Evolutionary conservation across 371 early-diverging fungal genomes (phyloP), one percentile per base, ranked within the genome.

Genomic region (Coemansia sp.): DNA sequence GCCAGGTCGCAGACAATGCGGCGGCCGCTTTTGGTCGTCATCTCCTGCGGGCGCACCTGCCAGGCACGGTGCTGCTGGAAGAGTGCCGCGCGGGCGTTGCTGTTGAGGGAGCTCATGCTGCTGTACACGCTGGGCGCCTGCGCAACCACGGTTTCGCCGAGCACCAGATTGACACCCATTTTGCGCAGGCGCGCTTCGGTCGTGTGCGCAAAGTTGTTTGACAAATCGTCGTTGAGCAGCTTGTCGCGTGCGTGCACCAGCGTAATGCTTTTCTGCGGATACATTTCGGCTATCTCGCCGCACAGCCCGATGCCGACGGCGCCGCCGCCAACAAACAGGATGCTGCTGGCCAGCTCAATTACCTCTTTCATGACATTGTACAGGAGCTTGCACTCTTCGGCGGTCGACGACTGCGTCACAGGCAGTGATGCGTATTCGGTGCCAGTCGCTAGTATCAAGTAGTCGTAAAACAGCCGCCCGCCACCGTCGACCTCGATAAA

Each of bases 371-470:
- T 61, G 4, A 51, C 33, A 14, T 57, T 39, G 51, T 67, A 68
- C 54, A 57, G 57, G 14, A 36, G 16, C 14, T 31, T 45, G 41
- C 65, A 64, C 31, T 70, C 74, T 10, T 61, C 58, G 0, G 53
- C 65, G 5, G 57, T 61, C 2, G 61, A 55, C 5, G 74, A 64
- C 34, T 60, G 63, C 5, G 69, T 61, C 12, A 72, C 60, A 3
- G 65, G 70, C 31, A 75, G 68, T 0, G 80, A 74, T 10, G 76
- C 68, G 59, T 84, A 84, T 1, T 76, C 74, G 30, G 85, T 82
- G 1, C 92, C 92, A 0, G 89, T 87, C 10, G 86, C 85, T 42
- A 92, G 63, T 5, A 87, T 83, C 57, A 88, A 60, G 66, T 90
- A 92, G 64, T 92, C 87, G 61, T 83, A 89, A 33, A 69, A 59